Evolutionary conservation across 345 rosid species (phyloP).

Genomic region (Pistacia atlantica): DNA sequence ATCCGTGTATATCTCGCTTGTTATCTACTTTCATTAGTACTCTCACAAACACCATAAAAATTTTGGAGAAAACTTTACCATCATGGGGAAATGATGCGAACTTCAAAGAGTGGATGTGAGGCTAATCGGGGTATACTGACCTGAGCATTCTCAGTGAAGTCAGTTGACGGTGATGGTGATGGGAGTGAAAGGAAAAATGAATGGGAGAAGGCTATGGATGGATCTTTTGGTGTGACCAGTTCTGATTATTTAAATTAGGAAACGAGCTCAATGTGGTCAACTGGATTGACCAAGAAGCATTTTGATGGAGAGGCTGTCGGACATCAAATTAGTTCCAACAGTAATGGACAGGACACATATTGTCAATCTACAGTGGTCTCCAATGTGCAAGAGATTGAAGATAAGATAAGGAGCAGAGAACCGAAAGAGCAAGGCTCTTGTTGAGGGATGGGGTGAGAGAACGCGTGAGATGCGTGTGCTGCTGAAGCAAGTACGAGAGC

Average conservation of each 20-base stretch:
- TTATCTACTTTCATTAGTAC: conserved; percentile 37
- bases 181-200: conserved; percentile 27
- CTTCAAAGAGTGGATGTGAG: conserved; percentile 21
- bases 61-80: conserved; percentile 23
- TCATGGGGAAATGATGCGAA: not conserved
- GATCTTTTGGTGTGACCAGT: conserved; percentile 37
- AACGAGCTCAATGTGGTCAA: conserved; percentile 80
- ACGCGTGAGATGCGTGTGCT: conserved; percentile 53
- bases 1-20: conserved; percentile 46
- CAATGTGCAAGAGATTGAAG: conserved; percentile 55
- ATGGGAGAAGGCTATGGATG: conserved; percentile 22
- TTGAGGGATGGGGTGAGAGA: conserved; percentile 59
- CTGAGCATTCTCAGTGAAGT: conserved; percentile 39
- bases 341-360: conserved; percentile 23
- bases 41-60: conserved; percentile 24
- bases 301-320: conserved; percentile 72
- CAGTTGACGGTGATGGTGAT: conserved; percentile 34
- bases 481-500: conserved; percentile 83
- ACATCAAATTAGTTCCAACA: conserved; percentile 28
- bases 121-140: conserved; percentile 17
- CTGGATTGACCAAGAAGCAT: conserved; percentile 87
- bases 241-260: conserved; percentile 75
- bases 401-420: conserved; percentile 41
- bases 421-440: conserved; percentile 47
- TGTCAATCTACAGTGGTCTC: conserved; percentile 33